Evolutionary conservation across 78 protist genomes (phyloP).

Genomic region (Dictyostelium citrinum): DNA sequence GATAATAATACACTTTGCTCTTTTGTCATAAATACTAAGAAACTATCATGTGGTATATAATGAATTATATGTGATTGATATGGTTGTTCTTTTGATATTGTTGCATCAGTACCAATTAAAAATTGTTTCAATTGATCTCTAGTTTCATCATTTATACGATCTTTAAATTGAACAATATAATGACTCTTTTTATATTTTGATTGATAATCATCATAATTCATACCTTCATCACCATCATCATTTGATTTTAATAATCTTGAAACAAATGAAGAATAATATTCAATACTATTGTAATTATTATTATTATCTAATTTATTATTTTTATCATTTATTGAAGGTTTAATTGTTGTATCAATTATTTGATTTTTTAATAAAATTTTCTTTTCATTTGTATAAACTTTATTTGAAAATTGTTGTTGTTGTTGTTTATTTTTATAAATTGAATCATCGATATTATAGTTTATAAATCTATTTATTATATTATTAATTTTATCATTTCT

Average conservation of each 20-base stretch:
- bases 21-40: conserved; percentile 15
- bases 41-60: conserved; percentile 49
- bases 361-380: background rate
- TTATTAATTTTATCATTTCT: background rate
- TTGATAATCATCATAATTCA: background rate
- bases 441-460: background rate
- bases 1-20: background rate
- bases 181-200: background rate
- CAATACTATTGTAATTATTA: background rate
- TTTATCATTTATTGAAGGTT: background rate
- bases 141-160: background rate
- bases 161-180: conserved; percentile 21
- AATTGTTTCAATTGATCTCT: background rate
- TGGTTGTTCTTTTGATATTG: background rate
- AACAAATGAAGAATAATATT: background rate
- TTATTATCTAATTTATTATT: background rate
- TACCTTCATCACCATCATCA: background rate
- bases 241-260: conserved; percentile 18
- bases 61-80: background rate
- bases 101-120: background rate
- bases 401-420: background rate
- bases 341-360: background rate
- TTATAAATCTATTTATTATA: background rate
- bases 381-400: background rate
- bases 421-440: background rate